Evolutionary conservation across 2,329 filamentous ascomycete genomes (phyloP).

Genomic region (Cytospora schulzeri): DNA sequence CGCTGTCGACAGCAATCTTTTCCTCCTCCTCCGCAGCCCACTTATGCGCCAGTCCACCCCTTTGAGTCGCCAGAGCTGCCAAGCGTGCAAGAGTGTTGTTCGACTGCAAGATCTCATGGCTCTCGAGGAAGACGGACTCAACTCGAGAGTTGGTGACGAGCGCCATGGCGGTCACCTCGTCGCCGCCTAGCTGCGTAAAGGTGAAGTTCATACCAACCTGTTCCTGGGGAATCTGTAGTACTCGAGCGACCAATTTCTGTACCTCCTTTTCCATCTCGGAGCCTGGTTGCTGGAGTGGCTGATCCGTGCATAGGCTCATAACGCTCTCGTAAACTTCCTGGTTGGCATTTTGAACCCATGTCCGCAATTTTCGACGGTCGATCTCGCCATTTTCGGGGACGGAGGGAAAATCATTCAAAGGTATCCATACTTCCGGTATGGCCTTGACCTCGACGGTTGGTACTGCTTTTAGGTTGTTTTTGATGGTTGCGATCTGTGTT

Average conservation of each 20-base stretch:
- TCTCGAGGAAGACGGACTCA: constrained; percentile 41
- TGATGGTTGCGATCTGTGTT: constrained; percentile 45
- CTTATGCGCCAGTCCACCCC: constrained; percentile 35
- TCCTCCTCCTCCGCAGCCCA: constrained; percentile 40
- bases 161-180: constrained; percentile 43
- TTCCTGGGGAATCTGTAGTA: constrained; percentile 41
- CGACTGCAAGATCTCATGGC: constrained; percentile 42
- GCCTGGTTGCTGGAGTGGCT: constrained; percentile 39
- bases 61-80: constrained; percentile 40
- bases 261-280: constrained; percentile 44
- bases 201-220: constrained; percentile 48
- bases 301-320: constrained; percentile 45
- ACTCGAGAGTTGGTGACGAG: constrained; percentile 43
- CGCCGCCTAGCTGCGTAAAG: constrained; percentile 44
- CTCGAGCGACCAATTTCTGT: constrained; percentile 42
- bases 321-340: constrained; percentile 49
- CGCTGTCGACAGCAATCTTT: constrained; percentile 23
- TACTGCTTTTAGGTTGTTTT: constrained; percentile 38
- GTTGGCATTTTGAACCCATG: constrained; percentile 57
- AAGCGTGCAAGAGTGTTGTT: constrained; percentile 43
- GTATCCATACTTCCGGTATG: constrained; percentile 51
- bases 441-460: constrained; percentile 41
- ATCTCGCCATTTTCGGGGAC: constrained; percentile 42
- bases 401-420: constrained; percentile 48
- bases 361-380: constrained; percentile 50